phyloP scores from a whole-genome alignment of 805 yeast species.

The Candida silvicultrix region DNA sequence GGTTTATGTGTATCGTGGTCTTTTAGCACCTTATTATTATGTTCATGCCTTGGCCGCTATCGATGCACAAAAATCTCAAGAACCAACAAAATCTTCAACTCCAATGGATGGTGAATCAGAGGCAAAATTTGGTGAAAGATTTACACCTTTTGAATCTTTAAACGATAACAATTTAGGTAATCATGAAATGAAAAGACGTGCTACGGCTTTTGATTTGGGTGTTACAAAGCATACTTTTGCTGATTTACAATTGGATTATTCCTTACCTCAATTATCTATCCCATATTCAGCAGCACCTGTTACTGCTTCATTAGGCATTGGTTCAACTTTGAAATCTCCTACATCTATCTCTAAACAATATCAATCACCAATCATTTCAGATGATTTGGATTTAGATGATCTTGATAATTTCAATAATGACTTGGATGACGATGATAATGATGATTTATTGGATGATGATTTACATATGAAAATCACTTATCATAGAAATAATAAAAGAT shows the following conservation, averaged over 20 bases:
- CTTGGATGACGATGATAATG: slow-evolving; percentile 35
- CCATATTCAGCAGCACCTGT: slow-evolving; percentile 78
- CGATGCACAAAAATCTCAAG: slow-evolving; percentile 38
- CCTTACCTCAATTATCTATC: slow-evolving; percentile 39
- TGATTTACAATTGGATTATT: slow-evolving; percentile 31
- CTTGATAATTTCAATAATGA: slow-evolving; percentile 25
- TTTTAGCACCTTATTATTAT: slow-evolving; percentile 69
- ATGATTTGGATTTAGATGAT: slow-evolving; percentile 32
- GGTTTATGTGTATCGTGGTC: slow-evolving; percentile 82
- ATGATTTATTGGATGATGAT: slow-evolving; percentile 33
- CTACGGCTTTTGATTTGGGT: slow-evolving; percentile 48
- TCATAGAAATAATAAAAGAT: slow-evolving; percentile 42
- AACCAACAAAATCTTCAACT: slow-evolving; percentile 1
- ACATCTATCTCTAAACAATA: not conserved
- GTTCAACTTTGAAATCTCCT: slow-evolving; percentile 11
- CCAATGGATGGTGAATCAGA: not conserved
- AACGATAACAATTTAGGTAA: slow-evolving; percentile 12
- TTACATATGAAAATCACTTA: slow-evolving; percentile 33
- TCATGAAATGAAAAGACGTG: slow-evolving; percentile 35
- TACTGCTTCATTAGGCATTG: slow-evolving; percentile 50
- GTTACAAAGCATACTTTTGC: slow-evolving; percentile 29
- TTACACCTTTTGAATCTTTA: slow-evolving; percentile 13
- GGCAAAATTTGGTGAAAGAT: not conserved
- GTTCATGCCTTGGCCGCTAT: slow-evolving; percentile 62
- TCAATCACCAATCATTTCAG: slow-evolving; percentile 25